A percentile compares a stretch with the other conserved stretches of the same genome.
phyloP scores from a whole-genome alignment of 2,329 filamentous ascomycete genomes.

The Talaromyces verruculosus region DNA sequence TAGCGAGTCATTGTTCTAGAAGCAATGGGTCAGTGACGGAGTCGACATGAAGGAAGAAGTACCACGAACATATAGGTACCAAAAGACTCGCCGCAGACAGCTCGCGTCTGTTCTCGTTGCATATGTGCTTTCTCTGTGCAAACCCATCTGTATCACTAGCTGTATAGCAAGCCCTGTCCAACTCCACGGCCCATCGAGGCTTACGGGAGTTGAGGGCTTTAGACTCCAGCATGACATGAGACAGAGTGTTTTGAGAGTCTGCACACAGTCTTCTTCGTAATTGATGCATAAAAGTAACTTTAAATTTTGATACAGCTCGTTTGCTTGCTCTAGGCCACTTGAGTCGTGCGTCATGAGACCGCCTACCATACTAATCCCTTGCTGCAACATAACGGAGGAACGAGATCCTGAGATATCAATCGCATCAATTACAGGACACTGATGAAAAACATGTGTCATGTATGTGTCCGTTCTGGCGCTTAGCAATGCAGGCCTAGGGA shows the following conservation, averaged over 20 bases:
- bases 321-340: constrained; percentile 4
- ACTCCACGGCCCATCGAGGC: constrained; percentile 26
- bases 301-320: constrained; percentile 25
- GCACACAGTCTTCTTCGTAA: constrained; percentile 23
- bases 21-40: background rate
- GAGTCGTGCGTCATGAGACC: constrained; percentile 23
- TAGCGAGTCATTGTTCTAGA: constrained; percentile 15
- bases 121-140: constrained; percentile 28
- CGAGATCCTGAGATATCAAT: constrained; percentile 13
- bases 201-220: constrained; percentile 22
- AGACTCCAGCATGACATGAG: constrained; percentile 25
- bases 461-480: constrained; percentile 23
- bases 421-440: constrained; percentile 23
- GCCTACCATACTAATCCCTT: constrained; percentile 26
- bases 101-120: constrained; percentile 2
- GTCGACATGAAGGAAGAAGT: background rate
- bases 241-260: constrained; percentile 25
- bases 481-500: background rate
- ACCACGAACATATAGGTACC: constrained; percentile 14
- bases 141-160: constrained; percentile 27
- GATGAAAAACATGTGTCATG: constrained; percentile 25
- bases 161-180: constrained; percentile 26
- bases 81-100: constrained; percentile 13
- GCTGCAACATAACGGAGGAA: constrained; percentile 10
- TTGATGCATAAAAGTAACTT: constrained; percentile 26